Percentiles rank a stretch among this genome's conserved stretches.
Conservation (phyloP, 2,329 filamentous ascomycete species). For the Exophiala mesophila region DNA sequence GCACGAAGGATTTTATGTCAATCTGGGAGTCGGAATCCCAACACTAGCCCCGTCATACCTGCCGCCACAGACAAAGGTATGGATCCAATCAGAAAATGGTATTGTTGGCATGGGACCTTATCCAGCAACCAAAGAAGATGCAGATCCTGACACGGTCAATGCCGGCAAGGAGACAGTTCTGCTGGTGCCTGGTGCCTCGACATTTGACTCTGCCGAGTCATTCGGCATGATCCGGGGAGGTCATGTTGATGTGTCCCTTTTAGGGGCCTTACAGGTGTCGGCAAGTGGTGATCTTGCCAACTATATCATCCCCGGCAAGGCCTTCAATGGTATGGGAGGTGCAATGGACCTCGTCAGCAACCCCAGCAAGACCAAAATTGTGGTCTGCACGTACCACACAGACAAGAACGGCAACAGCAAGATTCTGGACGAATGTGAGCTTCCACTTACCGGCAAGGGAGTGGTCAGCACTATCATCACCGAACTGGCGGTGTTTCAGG, state of each 20-base stretch:
- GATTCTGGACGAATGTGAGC: slow-evolving; percentile 58
- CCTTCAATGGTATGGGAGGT: slow-evolving; percentile 78
- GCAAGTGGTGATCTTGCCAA: slow-evolving; percentile 76
- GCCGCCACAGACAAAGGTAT: slow-evolving; percentile 63
- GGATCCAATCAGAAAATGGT: slow-evolving; percentile 83
- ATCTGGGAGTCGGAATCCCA: slow-evolving; percentile 75
- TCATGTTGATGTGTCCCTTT: slow-evolving; percentile 76
- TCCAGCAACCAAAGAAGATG: slow-evolving; percentile 62
- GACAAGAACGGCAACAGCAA: slow-evolving; percentile 65
- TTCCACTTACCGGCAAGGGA: slow-evolving; percentile 62
- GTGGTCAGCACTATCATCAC: slow-evolving; percentile 69
- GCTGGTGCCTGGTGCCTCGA: slow-evolving; percentile 67
- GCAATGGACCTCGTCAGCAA: slow-evolving; percentile 71
- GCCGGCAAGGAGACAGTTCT: slow-evolving; percentile 86
- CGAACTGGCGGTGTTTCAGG: slow-evolving; percentile 70
- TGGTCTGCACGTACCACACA: slow-evolving; percentile 65
- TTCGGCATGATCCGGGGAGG: slow-evolving; percentile 86
- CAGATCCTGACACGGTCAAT: slow-evolving; percentile 77
- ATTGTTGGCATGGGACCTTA: slow-evolving; percentile 79
- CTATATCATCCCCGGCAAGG: slow-evolving; percentile 85
- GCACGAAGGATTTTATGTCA: slow-evolving; percentile 73
- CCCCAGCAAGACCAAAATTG: slow-evolving; percentile 66
- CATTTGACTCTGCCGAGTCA: slow-evolving; percentile 74
- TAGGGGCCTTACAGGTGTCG: slow-evolving; percentile 76
- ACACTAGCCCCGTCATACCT: slow-evolving; percentile 75